Evolutionary conservation across 73 alveolate genomes (phyloP).

Genomic region (Symbiodinium natans): DNA sequence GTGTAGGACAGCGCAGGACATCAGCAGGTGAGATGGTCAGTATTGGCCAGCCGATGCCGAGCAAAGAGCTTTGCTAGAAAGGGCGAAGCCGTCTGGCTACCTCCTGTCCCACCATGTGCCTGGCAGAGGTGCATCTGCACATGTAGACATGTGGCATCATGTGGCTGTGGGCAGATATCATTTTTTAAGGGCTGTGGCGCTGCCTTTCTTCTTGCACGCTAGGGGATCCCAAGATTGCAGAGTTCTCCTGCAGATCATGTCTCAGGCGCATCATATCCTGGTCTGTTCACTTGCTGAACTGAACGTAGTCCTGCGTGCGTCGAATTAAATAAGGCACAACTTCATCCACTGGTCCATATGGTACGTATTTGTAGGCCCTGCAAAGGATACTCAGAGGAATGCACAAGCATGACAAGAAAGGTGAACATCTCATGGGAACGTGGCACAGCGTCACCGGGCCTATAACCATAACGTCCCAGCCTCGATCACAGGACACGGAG

Average conservation of each 20-base stretch:
- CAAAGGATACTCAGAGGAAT: background rate
- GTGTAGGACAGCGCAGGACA: no score
- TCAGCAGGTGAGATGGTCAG: no score
- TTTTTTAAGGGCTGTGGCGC: no score
- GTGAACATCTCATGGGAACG: background rate
- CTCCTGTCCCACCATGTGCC: conserved; percentile 63
- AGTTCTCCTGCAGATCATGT: conserved; percentile 21
- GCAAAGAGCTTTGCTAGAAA: background rate
- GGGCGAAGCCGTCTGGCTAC: conserved; percentile 50
- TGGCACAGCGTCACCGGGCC: background rate
- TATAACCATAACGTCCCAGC: conserved; percentile 73
- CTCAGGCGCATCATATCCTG: background rate
- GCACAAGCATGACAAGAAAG: background rate
- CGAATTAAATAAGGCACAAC: conserved; percentile 96
- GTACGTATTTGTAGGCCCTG: conserved; percentile 95
- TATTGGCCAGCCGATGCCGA: background rate
- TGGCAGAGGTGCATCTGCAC: background rate
- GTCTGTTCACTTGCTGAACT: background rate
- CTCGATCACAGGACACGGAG: background rate
- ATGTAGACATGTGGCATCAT: no score
- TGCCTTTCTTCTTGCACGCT: conserved; percentile 58
- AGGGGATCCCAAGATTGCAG: conserved; percentile 64
- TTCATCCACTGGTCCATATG: conserved; percentile 96
- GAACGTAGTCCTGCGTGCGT: conserved; percentile 95
- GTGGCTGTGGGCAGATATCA: no score